A percentile compares a stretch with the other conserved stretches of the same genome.
These are phyloP conservation scores for Inga leiocalycina DNA, from an alignment of 306 rosid species.

Conservation along the genomic window DNA sequence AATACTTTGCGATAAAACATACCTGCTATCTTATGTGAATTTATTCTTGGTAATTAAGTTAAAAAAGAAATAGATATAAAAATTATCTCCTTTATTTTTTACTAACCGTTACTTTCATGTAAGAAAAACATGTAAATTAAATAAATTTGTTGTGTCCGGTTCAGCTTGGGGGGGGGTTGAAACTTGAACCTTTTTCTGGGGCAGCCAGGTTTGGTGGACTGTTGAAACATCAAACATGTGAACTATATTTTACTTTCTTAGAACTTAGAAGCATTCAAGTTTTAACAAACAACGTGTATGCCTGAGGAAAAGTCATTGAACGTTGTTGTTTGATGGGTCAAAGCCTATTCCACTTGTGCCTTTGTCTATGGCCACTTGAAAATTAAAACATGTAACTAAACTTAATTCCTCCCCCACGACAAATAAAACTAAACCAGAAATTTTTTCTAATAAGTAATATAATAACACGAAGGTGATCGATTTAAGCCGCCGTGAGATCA, in stretches of 20 bases:
- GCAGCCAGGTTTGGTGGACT: background rate
- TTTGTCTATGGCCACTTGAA: background rate
- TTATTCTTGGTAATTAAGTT: background rate
- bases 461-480: background rate
- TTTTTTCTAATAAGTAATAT: no score
- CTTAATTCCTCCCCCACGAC: background rate
- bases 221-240: background rate
- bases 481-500: constrained; percentile 12
- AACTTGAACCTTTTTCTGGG: background rate
- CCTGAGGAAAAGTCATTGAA: background rate
- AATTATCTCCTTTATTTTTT: background rate
- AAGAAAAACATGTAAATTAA: background rate
- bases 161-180: background rate
- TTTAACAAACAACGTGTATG: background rate
- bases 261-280: background rate
- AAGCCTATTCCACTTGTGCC: background rate
- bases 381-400: background rate
- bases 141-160: background rate
- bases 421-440: background rate
- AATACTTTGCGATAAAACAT: background rate
- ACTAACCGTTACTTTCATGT: background rate
- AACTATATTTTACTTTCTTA: background rate
- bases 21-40: background rate
- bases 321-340: background rate
- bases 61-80: background rate